Conservation (phyloP, 139 green algal species). For the Coelastrella sp. region DNA sequence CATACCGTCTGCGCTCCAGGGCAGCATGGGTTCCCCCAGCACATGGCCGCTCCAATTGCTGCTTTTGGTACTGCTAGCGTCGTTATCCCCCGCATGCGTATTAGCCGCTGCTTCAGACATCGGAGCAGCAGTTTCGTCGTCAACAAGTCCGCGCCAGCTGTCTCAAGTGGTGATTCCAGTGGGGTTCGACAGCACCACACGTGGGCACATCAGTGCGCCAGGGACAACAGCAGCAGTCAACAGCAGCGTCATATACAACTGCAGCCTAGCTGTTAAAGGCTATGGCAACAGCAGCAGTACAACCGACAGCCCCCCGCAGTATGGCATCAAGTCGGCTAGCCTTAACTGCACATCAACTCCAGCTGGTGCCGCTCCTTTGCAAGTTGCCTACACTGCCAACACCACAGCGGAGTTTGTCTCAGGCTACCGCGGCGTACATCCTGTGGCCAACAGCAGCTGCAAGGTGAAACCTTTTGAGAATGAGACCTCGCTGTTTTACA, state of each 20-base stretch:
- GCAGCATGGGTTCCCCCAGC: too few relatives aligned
- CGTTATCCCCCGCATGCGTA: too few relatives aligned
- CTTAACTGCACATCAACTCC: neutral
- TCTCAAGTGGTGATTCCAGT: too few relatives aligned
- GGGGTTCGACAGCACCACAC: too few relatives aligned
- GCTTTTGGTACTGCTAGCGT: too few relatives aligned
- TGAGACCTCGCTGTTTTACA: neutral
- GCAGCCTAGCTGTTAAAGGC: neutral
- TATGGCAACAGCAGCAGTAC: neutral
- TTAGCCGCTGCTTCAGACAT: too few relatives aligned
- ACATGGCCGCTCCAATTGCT: too few relatives aligned
- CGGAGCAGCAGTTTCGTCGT: too few relatives aligned
- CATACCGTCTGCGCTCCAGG: too few relatives aligned
- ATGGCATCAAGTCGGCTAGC: neutral
- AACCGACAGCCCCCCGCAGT: neutral
- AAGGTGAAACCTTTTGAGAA: neutral
- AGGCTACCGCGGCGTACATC: neutral
- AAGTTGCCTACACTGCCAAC: conserved; percentile 1
- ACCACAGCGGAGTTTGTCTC: neutral
- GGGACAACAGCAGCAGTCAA: too few relatives aligned
- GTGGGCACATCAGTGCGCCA: too few relatives aligned
- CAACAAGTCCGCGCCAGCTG: too few relatives aligned
- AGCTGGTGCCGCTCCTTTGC: neutral
- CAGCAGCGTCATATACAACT: neutral
- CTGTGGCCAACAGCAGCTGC: neutral